Evolutionary conservation across 139 green algal genomes (phyloP).

Genomic region (Penium margaritaceum): DNA sequence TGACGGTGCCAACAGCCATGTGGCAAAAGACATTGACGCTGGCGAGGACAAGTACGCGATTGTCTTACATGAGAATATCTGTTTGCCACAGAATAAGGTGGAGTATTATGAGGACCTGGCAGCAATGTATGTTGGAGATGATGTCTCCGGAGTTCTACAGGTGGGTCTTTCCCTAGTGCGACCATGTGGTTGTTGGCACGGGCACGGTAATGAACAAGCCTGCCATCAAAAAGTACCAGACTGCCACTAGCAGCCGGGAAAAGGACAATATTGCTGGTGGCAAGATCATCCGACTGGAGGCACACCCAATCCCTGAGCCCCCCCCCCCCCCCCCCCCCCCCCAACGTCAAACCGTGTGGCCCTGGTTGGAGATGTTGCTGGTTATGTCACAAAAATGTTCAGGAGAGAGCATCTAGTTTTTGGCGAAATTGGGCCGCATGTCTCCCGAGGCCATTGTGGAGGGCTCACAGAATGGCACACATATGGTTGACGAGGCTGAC

Average conservation of each 20-base stretch:
- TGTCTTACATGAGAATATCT: conserved; percentile 87
- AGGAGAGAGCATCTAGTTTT: conserved; percentile 99
- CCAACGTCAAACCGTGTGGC: conserved; percentile 71
- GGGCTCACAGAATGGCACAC: conserved; percentile 63
- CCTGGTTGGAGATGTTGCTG: conserved; percentile 88
- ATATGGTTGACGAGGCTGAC: conserved; percentile 79
- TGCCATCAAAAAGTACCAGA: conserved; percentile 99
- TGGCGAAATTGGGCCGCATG: conserved; percentile 96
- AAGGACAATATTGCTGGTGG: conserved; percentile 83
- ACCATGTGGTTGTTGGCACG: conserved; percentile 96
- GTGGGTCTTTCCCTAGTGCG: conserved; percentile 99
- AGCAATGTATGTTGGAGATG: conserved; percentile 99
- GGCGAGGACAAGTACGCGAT: conserved; percentile 99
- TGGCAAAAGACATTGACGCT: conserved; percentile 92
- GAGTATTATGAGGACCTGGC: conserved; percentile 98
- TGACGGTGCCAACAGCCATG: conserved; percentile 91
- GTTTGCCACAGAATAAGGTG: conserved; percentile 96
- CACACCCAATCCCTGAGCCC: conserved; percentile 94
- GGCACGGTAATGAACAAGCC: conserved; percentile 99
- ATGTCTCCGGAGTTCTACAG: conserved; percentile 99
- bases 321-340: conserved; percentile 80
- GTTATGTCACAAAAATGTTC: conserved; percentile 92
- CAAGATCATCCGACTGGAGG: conserved; percentile 96
- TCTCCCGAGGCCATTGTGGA: conserved; percentile 87
- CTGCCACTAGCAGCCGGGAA: conserved; percentile 51